Percentiles rank a stretch among this genome's conserved stretches.
Evolutionary conservation across 192 early-diverging fungal genomes (phyloP).

Genomic region (Backusella psychrophila): DNA sequence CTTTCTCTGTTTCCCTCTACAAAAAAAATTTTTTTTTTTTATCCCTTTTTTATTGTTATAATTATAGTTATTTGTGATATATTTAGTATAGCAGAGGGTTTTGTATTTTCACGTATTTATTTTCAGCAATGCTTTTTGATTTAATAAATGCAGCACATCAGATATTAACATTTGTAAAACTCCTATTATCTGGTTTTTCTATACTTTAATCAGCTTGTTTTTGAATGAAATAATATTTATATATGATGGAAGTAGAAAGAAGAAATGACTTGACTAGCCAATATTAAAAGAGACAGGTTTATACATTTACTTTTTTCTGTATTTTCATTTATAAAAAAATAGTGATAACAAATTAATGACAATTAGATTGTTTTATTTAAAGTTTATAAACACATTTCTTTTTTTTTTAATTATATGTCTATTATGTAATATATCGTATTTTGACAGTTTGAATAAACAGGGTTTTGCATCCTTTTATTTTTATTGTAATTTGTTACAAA

Average conservation of each 20-base stretch:
- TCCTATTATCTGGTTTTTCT: not conserved
- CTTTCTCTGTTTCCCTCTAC: not conserved
- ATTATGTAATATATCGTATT: not conserved
- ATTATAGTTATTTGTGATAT: not conserved
- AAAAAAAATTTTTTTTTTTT: not conserved
- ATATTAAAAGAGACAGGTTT: not conserved
- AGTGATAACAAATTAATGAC: not conserved
- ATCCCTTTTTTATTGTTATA: not conserved
- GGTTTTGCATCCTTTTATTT: not conserved
- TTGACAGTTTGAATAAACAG: not conserved
- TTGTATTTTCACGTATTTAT: not conserved
- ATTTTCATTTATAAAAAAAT: not conserved
- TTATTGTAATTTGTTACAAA: not conserved
- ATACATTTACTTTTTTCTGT: not conserved
- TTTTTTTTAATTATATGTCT: not conserved
- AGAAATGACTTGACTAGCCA: not conserved
- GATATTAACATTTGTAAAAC: not conserved
- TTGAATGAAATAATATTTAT: not conserved
- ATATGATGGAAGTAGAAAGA: not conserved
- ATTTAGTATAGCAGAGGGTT: not conserved
- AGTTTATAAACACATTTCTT: not conserved
- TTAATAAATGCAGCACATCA: not conserved
- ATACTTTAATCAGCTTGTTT: not conserved
- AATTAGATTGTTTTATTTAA: not conserved
- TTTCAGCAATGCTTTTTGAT: not conserved